These are phyloP conservation scores for Ogataea hybrid DNA, from an alignment of 1,139 yeast genomes.

Conservation along the genomic window DNA sequence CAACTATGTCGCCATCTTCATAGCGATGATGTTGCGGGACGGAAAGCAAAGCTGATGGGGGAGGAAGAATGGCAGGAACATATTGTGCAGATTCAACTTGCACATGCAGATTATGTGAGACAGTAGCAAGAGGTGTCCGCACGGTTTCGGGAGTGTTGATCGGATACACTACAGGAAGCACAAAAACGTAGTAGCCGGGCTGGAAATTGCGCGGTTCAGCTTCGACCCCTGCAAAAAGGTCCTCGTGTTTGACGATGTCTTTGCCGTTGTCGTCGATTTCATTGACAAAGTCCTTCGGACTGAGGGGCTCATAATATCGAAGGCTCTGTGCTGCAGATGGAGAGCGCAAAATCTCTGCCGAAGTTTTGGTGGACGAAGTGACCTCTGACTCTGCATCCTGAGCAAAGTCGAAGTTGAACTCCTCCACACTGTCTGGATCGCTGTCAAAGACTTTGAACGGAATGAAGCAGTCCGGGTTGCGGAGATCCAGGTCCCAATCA, in stretches of 20 bases:
- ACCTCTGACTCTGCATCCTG: constrained; percentile 19
- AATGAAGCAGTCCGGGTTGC: constrained; percentile 33
- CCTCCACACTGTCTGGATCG: constrained; percentile 18
- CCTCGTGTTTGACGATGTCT: constrained; percentile 13
- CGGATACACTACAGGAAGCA: constrained; percentile 70
- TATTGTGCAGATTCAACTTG: constrained; percentile 29
- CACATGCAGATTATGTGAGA: constrained; percentile 37
- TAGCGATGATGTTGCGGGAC: constrained; percentile 30
- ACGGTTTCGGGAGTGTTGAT: constrained; percentile 72
- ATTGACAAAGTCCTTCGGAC: constrained; percentile 23
- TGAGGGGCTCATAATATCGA: constrained; percentile 22
- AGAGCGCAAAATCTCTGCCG: constrained; percentile 19
- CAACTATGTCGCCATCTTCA: constrained; percentile 17
- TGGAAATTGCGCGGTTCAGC: constrained; percentile 35
- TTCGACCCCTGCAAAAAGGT: constrained; percentile 10
- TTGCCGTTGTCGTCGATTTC: constrained; percentile 24
- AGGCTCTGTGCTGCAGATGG: constrained; percentile 27
- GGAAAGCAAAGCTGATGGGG: constrained; percentile 31
- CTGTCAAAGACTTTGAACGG: constrained; percentile 25
- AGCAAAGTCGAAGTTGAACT: constrained; percentile 18
- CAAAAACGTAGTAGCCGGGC: constrained; percentile 79
- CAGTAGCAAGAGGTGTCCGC: constrained; percentile 50
- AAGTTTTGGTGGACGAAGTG: constrained; percentile 12
- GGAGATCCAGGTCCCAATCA: constrained; percentile 32
- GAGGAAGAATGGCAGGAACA: constrained; percentile 29